A percentile compares a stretch with the other conserved stretches of the same genome.
Evolutionary conservation across 2,329 filamentous ascomycete genomes (phyloP).

Genomic region (Orbilia quercus): DNA sequence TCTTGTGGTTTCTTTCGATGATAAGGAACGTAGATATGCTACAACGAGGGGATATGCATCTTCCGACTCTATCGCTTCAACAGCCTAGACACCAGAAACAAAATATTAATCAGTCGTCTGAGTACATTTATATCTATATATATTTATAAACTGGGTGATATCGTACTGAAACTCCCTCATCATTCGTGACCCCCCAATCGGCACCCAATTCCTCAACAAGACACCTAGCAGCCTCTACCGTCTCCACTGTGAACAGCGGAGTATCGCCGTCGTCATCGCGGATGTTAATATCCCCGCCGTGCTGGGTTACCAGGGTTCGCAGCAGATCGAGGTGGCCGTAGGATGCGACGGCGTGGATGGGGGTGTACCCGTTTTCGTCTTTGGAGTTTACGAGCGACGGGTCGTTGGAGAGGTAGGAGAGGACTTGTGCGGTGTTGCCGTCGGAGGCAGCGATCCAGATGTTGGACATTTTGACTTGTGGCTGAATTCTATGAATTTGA

Average conservation of each 20-base stretch:
- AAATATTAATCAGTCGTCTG: constrained; percentile 3
- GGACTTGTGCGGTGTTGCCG: constrained; percentile 79
- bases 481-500: constrained; percentile 10
- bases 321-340: constrained; percentile 89
- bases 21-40: constrained; percentile 71
- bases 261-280: constrained; percentile 93
- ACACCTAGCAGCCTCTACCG: constrained; percentile 77
- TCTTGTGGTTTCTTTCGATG: constrained; percentile 61
- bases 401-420: constrained; percentile 78
- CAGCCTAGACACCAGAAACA: constrained; percentile 53
- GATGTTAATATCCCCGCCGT: constrained; percentile 81
- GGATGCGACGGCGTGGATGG: constrained; percentile 90
- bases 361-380: constrained; percentile 92
- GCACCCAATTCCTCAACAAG: constrained; percentile 85
- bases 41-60: constrained; percentile 80
- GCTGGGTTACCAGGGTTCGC: constrained; percentile 77
- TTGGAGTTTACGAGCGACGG: constrained; percentile 81
- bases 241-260: constrained; percentile 92
- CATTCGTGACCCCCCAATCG: constrained; percentile 73
- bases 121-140: not conserved
- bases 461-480: constrained; percentile 53
- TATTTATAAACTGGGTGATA: not conserved
- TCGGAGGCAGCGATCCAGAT: constrained; percentile 70
- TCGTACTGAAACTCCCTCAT: constrained; percentile 80
- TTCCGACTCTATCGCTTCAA: constrained; percentile 80